Evolutionary conservation across 2,329 filamentous ascomycete species (phyloP).

Genomic region (Hymenoscyphus fraxineus): DNA sequence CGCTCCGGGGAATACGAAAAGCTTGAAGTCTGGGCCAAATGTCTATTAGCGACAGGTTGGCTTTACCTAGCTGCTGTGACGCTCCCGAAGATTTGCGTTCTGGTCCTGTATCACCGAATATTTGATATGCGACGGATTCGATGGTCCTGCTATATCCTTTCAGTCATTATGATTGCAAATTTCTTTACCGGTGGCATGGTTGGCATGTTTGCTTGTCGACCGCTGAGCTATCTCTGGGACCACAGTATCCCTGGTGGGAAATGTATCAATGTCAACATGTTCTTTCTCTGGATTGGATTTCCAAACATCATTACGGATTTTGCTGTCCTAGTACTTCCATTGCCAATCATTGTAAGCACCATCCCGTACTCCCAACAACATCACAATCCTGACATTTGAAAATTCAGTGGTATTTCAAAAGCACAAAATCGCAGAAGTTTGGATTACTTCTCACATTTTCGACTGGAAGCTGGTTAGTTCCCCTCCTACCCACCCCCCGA

Average conservation of each 20-base stretch:
- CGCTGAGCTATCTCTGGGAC: background rate
- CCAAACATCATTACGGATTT: constrained; percentile 12
- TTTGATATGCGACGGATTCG: background rate
- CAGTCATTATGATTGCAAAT: constrained; percentile 2
- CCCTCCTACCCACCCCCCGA: background rate
- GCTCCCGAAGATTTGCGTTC: constrained; percentile 8
- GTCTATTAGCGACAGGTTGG: background rate
- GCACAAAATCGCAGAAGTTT: background rate
- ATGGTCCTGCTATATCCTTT: background rate
- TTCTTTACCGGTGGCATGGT: background rate
- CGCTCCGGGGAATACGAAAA: background rate
- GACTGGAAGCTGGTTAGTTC: constrained; percentile 2
- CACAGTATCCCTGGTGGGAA: background rate
- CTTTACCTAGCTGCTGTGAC: constrained; percentile 4
- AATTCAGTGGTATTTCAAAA: constrained; percentile 4
- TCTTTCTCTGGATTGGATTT: constrained; percentile 7
- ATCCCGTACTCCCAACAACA: background rate
- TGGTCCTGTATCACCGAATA: constrained; percentile 8
- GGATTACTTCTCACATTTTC: constrained; percentile 7
- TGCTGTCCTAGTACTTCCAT: constrained; percentile 8
- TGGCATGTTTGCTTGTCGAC: background rate
- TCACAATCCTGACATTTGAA: background rate
- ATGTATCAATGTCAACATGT: background rate
- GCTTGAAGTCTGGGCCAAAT: constrained; percentile 1
- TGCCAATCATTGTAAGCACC: background rate